phyloP scores from a whole-genome alignment of 2,329 filamentous ascomycete genomes.

The Trichoderma sp. region DNA sequence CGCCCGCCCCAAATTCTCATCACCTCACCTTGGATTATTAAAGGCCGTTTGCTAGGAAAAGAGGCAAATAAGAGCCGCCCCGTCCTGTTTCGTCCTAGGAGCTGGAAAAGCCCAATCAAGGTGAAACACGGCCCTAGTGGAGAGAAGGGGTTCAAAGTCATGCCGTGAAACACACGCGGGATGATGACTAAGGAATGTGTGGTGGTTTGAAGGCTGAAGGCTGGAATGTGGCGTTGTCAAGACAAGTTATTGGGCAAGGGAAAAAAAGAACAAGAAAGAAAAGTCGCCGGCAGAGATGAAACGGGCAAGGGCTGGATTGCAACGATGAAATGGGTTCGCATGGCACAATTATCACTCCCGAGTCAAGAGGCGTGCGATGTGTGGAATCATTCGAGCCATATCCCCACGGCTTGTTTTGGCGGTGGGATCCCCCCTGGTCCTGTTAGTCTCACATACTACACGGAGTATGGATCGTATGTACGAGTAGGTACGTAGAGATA shows the following conservation, averaged over 20 bases:
- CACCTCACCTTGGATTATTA: not conserved
- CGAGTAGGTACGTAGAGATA: not conserved
- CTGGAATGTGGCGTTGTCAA: not conserved
- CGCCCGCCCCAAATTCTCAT: not conserved
- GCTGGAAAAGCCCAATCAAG: slow-evolving; percentile 9
- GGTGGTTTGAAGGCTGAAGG: not conserved
- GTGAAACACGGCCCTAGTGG: slow-evolving; percentile 18
- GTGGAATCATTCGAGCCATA: slow-evolving; percentile 5
- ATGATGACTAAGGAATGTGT: slow-evolving; percentile 9
- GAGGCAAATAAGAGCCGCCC: not conserved
- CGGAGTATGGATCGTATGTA: not conserved
- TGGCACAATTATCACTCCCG: not conserved
- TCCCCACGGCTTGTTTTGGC: slow-evolving; percentile 12
- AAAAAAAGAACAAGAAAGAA: not conserved
- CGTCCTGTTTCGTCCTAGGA: slow-evolving; percentile 13
- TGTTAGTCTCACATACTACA: not conserved
- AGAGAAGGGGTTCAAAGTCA: not conserved
- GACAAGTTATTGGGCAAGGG: not conserved
- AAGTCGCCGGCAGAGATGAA: not conserved
- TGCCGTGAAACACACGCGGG: slow-evolving; percentile 10
- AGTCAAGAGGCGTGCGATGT: not conserved
- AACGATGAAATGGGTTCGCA: not conserved
- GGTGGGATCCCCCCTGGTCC: slow-evolving; percentile 1
- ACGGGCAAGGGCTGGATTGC: not conserved
- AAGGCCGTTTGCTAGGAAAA: not conserved